Conservation (phyloP, 192 early-diverging fungal genomes). For the Obelidium mucronatum region DNA sequence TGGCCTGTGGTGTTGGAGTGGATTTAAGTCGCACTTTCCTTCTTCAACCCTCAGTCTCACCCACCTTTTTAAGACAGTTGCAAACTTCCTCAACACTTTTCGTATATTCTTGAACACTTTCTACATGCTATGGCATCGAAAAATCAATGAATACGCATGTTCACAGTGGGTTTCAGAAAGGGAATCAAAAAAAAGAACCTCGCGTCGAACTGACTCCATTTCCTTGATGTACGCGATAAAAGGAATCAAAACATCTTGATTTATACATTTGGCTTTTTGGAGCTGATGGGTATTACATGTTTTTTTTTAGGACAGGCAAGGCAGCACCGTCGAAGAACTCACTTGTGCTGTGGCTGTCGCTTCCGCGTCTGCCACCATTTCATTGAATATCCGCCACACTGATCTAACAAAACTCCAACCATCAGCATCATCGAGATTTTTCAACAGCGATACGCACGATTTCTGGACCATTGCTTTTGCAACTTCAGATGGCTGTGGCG, state of each 20-base stretch:
- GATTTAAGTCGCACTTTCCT: not conserved
- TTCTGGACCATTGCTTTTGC: slow-evolving; percentile 22
- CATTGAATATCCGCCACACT: slow-evolving; percentile 43
- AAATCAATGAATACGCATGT: not conserved
- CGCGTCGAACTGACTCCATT: slow-evolving; percentile 49
- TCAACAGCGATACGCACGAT: slow-evolving; percentile 23
- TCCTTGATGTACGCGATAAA: slow-evolving; percentile 45
- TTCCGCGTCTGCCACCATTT: slow-evolving; percentile 42
- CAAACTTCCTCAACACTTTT: slow-evolving; percentile 46
- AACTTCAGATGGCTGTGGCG: slow-evolving; percentile 9
- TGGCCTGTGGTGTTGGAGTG: slow-evolving; percentile 31
- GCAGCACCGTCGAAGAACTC: not conserved
- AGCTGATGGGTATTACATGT: not conserved
- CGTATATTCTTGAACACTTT: slow-evolving; percentile 41
- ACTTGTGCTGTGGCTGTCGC: slow-evolving; percentile 49
- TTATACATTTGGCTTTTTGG: slow-evolving; percentile 37
- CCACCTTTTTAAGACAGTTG: slow-evolving; percentile 43
- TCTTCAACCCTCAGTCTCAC: not conserved
- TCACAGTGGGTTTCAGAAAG: not conserved
- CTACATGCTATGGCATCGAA: slow-evolving; percentile 52
- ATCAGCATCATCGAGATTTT: too few relatives aligned
- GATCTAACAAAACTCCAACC: slow-evolving; percentile 35
- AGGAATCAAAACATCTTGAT: slow-evolving; percentile 47
- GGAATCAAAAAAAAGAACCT: slow-evolving; percentile 1
- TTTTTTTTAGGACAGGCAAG: not conserved